These are phyloP conservation scores for Saturnispora saitoi DNA, from an alignment of 805 yeast species.

Conservation along the genomic window DNA sequence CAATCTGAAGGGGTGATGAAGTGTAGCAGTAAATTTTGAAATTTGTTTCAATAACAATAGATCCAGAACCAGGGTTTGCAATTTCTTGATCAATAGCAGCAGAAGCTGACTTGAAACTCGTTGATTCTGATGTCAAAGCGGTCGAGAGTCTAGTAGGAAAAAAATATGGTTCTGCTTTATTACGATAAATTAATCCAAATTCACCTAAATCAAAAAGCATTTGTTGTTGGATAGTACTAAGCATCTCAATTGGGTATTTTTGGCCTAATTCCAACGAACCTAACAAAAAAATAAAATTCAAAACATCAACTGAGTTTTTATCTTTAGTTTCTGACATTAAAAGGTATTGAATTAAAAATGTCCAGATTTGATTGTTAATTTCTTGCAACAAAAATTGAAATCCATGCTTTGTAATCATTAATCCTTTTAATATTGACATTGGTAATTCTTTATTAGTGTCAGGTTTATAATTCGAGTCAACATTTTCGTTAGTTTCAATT, in stretches of 20 bases:
- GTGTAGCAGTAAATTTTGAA: constrained; percentile 90
- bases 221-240: constrained; percentile 71
- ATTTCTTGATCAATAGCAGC: constrained; percentile 66
- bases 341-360: constrained; percentile 76
- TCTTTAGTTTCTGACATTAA: constrained; percentile 74
- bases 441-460: constrained; percentile 16
- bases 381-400: constrained; percentile 92
- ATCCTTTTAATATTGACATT: constrained; percentile 22
- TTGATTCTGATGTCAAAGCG: constrained; percentile 77
- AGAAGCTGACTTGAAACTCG: constrained; percentile 63
- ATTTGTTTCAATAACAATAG: constrained; percentile 86
- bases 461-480: constrained; percentile 13
- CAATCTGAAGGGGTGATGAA: constrained; percentile 89
- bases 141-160: constrained; percentile 91
- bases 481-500: constrained; percentile 20
- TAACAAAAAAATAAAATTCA: constrained; percentile 85
- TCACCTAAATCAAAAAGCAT: constrained; percentile 88
- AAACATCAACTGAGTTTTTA: constrained; percentile 94
- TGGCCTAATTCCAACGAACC: constrained; percentile 90
- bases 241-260: constrained; percentile 62
- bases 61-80: constrained; percentile 39
- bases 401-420: constrained; percentile 81
- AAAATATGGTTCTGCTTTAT: constrained; percentile 48
- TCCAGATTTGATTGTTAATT: constrained; percentile 92
- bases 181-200: constrained; percentile 72